phyloP scores from a whole-genome alignment of 2,329 filamentous ascomycete species.

The Tolypocladium guangdongense region DNA sequence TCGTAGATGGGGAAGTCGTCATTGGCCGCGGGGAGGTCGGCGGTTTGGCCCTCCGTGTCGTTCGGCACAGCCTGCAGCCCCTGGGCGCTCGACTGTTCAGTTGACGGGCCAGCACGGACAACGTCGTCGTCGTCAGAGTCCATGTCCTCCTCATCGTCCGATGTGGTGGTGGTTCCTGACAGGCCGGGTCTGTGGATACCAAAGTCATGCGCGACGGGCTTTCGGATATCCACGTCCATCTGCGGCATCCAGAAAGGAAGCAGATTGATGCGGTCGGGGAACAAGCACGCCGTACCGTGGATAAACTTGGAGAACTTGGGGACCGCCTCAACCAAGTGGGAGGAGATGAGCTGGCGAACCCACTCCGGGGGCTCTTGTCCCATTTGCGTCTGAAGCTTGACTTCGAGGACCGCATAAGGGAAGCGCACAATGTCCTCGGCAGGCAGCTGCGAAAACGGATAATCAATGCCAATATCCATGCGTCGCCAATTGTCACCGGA shows the following conservation, averaged over 20 bases:
- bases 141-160: conserved; percentile 62
- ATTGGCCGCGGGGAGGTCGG: conserved; percentile 43
- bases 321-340: conserved; percentile 94
- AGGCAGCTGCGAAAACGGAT: conserved; percentile 81
- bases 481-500: conserved; percentile 87
- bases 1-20: conserved; percentile 85
- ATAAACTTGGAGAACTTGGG: conserved; percentile 99
- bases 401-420: conserved; percentile 91
- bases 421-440: conserved; percentile 80
- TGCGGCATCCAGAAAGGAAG: conserved; percentile 97
- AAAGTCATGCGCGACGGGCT: conserved; percentile 78
- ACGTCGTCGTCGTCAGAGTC: conserved; percentile 55
- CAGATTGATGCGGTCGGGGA: conserved; percentile 77
- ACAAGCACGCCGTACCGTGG: conserved; percentile 80
- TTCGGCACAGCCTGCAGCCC: conserved; percentile 31
- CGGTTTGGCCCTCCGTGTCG: conserved; percentile 79
- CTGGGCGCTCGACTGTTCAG: conserved; percentile 27
- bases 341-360: conserved; percentile 87
- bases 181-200: conserved; percentile 75
- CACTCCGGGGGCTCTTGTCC: conserved; percentile 93
- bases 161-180: conserved; percentile 66
- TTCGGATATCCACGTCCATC: conserved; percentile 96
- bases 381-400: conserved; percentile 93
- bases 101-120: conserved; percentile 7
- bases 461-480: conserved; percentile 96